These are phyloP conservation scores for Tausonia pullulans DNA, from an alignment of 1,284 basidiomycete genomes.

Conservation along the genomic window DNA sequence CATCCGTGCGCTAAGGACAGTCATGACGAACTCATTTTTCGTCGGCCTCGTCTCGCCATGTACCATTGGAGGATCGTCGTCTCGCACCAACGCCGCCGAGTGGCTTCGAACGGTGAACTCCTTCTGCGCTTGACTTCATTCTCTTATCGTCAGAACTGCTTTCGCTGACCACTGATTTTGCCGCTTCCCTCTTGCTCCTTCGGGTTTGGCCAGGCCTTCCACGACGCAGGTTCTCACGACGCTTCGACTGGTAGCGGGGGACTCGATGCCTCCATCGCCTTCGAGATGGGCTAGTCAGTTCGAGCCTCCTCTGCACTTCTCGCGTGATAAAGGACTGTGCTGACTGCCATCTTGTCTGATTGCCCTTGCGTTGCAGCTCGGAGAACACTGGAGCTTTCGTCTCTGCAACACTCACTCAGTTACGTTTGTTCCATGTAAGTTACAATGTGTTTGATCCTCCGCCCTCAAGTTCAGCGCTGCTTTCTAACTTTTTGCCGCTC, in stretches of 20 bases:
- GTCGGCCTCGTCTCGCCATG: conserved; percentile 22
- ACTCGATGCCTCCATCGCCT: conserved; percentile 19
- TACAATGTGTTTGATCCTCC: background rate
- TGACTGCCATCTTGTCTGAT: background rate
- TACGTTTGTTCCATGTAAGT: conserved; percentile 17
- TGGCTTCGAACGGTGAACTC: conserved; percentile 16
- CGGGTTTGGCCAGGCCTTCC: conserved; percentile 11
- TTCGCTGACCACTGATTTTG: background rate
- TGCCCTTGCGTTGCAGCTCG: background rate
- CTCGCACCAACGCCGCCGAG: conserved; percentile 16
- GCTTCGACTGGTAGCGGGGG: conserved; percentile 18
- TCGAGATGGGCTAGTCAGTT: conserved; percentile 17
- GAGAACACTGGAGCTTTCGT: conserved; percentile 17
- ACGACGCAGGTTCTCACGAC: conserved; percentile 18
- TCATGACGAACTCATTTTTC: conserved; percentile 1
- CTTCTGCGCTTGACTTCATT: background rate
- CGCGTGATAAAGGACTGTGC: no score
- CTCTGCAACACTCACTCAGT: conserved; percentile 15
- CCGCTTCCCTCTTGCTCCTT: no score
- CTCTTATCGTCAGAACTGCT: background rate
- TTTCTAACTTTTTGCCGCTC: background rate
- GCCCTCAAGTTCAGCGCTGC: conserved; percentile 24
- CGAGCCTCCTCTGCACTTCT: background rate
- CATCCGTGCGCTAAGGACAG: background rate
- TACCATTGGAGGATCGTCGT: conserved; percentile 20